phyloP scores from a whole-genome alignment of 768 basidiomycete genomes.

The Boletus sensibilis region DNA sequence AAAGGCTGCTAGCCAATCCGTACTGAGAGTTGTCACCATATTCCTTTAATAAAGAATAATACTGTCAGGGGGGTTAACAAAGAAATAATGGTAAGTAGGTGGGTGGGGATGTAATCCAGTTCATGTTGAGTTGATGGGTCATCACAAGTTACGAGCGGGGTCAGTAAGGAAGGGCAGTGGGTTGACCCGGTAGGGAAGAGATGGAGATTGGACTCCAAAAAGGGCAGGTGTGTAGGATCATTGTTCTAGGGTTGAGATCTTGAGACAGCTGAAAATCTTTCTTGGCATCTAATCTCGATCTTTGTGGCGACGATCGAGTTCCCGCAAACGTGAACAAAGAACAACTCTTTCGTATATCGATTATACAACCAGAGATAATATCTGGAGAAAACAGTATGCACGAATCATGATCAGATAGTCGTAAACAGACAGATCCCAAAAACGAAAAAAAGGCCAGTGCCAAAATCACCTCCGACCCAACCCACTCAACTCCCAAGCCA shows the following conservation, averaged over 20 bases:
- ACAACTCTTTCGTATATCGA: neutral
- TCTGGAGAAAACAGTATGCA: neutral
- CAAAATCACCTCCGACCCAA: conserved; percentile 21
- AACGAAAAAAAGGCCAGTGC: neutral
- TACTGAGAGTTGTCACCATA: too few relatives aligned
- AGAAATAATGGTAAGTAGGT: neutral
- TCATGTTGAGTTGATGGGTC: neutral
- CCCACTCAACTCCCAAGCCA: conserved; percentile 30
- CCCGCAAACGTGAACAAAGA: too few relatives aligned
- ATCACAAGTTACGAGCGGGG: neutral
- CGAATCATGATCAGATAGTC: neutral
- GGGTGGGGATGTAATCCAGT: too few relatives aligned
- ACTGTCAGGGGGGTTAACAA: neutral
- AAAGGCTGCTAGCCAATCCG: too few relatives aligned
- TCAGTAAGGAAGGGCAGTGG: neutral
- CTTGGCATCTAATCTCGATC: too few relatives aligned
- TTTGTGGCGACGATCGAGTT: too few relatives aligned
- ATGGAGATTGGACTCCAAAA: too few relatives aligned
- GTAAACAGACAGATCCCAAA: neutral
- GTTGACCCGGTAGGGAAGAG: neutral
- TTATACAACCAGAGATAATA: neutral
- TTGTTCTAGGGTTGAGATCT: too few relatives aligned
- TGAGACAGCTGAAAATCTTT: too few relatives aligned
- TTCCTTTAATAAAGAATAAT: too few relatives aligned
- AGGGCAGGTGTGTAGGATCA: too few relatives aligned